Evolutionary conservation across 2,329 filamentous ascomycete species (phyloP), one percentile per base, ranked within the genome.

Genomic region (Pseudocercospora musae): DNA sequence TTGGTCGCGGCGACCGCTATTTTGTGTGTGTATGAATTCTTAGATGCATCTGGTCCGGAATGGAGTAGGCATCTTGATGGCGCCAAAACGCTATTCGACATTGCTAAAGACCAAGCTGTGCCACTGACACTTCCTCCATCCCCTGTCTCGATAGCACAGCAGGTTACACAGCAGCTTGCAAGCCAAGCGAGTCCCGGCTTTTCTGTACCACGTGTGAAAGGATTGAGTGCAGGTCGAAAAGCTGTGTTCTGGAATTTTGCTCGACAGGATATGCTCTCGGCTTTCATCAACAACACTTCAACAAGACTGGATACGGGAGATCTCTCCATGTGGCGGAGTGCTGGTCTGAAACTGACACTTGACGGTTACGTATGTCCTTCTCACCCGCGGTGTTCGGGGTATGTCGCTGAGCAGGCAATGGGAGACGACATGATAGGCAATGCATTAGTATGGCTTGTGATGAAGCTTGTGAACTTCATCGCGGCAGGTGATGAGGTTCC

Each of bases 231-330:
- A 70, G 84, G 80, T 10, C 79, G 85, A 20, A 81, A 78, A 71
- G 85, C 86, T 6, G 85, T 84, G 0, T 89, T 89, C 70, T 89
- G 86, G 86, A 88, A 87, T 66, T 86, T 88, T 71, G 86, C 86
- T 15, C 78, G 86, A 23, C 86, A 89, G 68, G 86, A 89, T 66
- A 86, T 88, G 76, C 76, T 88, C 29, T 82, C 85, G 69, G 86
- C 86, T 57, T 87, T 84, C 67, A 85, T 88, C 68, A 87, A 87
- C 67, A 83, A 86, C 69, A 81, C 80, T 11, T 81, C 82, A 42
- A 88, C 86, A 3, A 80, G 86, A 33, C 77, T 88, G 3, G 84
- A 89, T 63, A 84, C 86, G 0, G 82, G 84, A 55, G 85, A 89
- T 60, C 70, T 87, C n/a, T 74, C 80, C 0, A 76, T 89, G 31